Evolutionary conservation across 1,139 yeast genomes (phyloP).

Genomic region (Yamadazyma conglobata): DNA sequence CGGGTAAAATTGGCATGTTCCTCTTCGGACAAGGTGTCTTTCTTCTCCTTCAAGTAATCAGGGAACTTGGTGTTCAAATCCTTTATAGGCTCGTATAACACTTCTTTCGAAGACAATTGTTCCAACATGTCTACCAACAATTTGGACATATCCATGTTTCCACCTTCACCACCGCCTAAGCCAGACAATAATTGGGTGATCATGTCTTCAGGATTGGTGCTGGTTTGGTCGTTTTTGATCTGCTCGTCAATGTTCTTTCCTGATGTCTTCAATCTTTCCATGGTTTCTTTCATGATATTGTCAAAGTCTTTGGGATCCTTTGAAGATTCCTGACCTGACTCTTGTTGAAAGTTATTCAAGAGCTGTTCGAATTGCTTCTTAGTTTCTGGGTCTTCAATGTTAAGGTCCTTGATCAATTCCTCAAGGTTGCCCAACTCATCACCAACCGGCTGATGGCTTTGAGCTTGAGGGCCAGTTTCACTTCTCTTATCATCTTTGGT

Average conservation of each 20-base stretch:
- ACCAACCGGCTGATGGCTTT: slow-evolving; percentile 26
- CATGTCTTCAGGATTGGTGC: slow-evolving; percentile 55
- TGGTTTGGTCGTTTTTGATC: slow-evolving; percentile 47
- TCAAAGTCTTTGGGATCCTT: slow-evolving; percentile 52
- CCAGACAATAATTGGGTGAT: slow-evolving; percentile 53
- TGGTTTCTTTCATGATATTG: slow-evolving; percentile 74
- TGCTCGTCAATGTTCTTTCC: slow-evolving; percentile 65
- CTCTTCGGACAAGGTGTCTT: slow-evolving; percentile 39
- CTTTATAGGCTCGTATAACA: slow-evolving; percentile 83
- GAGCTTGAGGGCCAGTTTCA: slow-evolving; percentile 32
- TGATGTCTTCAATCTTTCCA: slow-evolving; percentile 70
- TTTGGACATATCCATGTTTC: slow-evolving; percentile 55
- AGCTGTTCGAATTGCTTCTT: slow-evolving; percentile 51
- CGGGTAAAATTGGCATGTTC: slow-evolving; percentile 49
- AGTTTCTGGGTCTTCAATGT: slow-evolving; percentile 58
- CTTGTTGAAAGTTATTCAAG: slow-evolving; percentile 46
- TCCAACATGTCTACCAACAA: slow-evolving; percentile 75
- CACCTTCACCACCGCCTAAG: slow-evolving; percentile 44
- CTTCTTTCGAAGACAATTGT: slow-evolving; percentile 81
- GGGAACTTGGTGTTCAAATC: slow-evolving; percentile 74
- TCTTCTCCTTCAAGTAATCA: slow-evolving; percentile 53
- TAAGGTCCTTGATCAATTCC: slow-evolving; percentile 56
- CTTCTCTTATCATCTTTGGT: slow-evolving; percentile 80
- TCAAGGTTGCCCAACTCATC: slow-evolving; percentile 52
- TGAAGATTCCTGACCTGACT: slow-evolving; percentile 27